Base-by-base conservation (phyloP, 768 basidiomycete genomes). In the Postia placenta region DNA sequence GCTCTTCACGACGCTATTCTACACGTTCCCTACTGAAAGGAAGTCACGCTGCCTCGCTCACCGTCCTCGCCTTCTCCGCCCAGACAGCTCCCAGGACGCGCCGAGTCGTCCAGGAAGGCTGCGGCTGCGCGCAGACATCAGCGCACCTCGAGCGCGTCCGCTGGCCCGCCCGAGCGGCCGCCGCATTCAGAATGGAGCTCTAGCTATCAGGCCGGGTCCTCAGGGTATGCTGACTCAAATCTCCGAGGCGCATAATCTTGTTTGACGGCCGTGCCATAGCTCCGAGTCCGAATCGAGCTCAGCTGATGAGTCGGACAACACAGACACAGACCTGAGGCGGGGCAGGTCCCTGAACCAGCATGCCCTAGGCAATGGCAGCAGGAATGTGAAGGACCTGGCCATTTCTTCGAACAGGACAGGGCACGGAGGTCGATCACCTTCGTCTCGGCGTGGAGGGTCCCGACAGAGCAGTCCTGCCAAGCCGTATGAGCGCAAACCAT, bases 121-220 rank as follows among this genome's bases (percentile, higher is more conserved):
- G 30, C 30, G 30, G 30, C 30, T 15, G 15, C 30, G 30, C 30
- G 30, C 30, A 7, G 30, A 15, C 15, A 33, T 15, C 48, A 65
- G 64, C 45, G 56, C 15, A 33, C 30, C 30, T 56, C 54, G 3
- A 61, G 55, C 35, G 57, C 64, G 24, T 51, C 63, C 51, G 56
- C 56, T 24, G 47, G 57, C 37, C 51, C 50, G 15, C 62, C 51
- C 2, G 64, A 61, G 20, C 52, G 63, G 24, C 54, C 56, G 35
- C 64, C 67, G 49, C 66, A 65, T 51, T 60, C 81, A 56, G 88
- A 83, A 56, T 80, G 88, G 82, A 92, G 87, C 60, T 90, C 88
- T 11, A 91, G 88, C 56, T 92, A 92, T 67, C 85, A 89, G 50
- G 89, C 83, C 24, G 89, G 89, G 39, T 87, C 87, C 27, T 90